Evolutionary conservation across 345 rosid genomes (phyloP).

Genomic region (Lepidium aucheri): DNA sequence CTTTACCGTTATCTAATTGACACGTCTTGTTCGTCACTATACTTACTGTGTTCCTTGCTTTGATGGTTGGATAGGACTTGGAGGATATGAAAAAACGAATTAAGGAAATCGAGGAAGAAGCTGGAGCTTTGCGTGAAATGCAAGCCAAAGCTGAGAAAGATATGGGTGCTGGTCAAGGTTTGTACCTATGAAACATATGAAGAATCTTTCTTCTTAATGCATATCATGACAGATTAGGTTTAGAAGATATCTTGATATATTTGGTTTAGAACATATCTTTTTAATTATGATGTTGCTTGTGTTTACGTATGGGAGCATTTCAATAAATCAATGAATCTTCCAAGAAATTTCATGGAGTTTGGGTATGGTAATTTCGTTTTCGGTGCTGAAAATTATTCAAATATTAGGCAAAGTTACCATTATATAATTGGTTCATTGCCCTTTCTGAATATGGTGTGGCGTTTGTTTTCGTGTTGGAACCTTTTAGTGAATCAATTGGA

Average conservation of each 20-base stretch:
- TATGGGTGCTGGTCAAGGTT: conserved; percentile 96
- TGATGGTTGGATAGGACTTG: conserved; percentile 50
- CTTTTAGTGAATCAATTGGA: neutral
- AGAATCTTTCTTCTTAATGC: neutral
- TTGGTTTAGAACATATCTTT: neutral
- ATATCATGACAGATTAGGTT: too few species aligned
- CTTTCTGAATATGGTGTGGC: neutral
- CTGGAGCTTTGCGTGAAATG: conserved; percentile 97
- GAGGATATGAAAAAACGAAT: conserved; percentile 97
- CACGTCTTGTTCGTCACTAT: neutral
- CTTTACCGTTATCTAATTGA: neutral
- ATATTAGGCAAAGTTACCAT: too few species aligned
- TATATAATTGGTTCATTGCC: too few species aligned
- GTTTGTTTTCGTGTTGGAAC: neutral
- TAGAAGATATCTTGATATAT: neutral
- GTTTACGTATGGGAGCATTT: neutral
- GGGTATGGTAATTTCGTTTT: neutral
- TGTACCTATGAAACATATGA: neutral
- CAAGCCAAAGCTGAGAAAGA: conserved; percentile 99
- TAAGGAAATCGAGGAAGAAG: conserved; percentile 96
- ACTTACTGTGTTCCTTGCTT: neutral
- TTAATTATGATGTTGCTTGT: neutral
- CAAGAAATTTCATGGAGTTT: neutral
- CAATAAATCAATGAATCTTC: neutral
- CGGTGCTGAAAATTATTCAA: neutral